phyloP scores from a whole-genome alignment of 192 early-diverging fungal species.

The Piromyces finnis region DNA sequence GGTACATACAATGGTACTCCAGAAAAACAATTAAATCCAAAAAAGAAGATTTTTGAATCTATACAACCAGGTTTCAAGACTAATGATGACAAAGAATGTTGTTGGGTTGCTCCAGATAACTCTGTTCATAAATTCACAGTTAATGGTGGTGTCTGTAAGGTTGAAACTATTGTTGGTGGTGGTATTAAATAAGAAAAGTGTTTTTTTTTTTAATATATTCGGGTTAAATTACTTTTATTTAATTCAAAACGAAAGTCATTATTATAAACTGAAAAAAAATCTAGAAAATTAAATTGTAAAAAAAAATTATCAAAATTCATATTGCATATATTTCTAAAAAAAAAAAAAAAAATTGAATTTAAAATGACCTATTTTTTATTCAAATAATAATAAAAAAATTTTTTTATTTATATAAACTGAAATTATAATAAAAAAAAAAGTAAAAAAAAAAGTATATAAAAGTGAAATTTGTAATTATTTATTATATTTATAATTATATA shows the following conservation, averaged over 20 bases:
- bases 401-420: too few species aligned
- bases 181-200: background rate
- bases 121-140: constrained; percentile 18
- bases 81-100: constrained; percentile 10
- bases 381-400: too few species aligned
- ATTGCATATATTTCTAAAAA: too few species aligned
- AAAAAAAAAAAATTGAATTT: too few species aligned
- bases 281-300: too few species aligned
- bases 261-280: too few species aligned
- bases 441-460: too few species aligned
- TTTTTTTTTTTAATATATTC: background rate
- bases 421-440: too few species aligned
- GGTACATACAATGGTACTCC: constrained; percentile 26
- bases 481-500: too few species aligned
- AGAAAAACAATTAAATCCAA: constrained; percentile 35
- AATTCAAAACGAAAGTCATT: background rate
- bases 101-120: constrained; percentile 28
- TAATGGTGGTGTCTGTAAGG: constrained; percentile 13
- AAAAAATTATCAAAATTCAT: too few species aligned
- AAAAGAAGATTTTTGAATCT: constrained; percentile 46
- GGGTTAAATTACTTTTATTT: background rate
- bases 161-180: background rate
- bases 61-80: constrained; percentile 22
- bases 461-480: too few species aligned
- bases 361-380: too few species aligned